These are phyloP conservation scores for Conoideocrella luteorostrata DNA, from an alignment of 2,329 filamentous ascomycete species.

Conservation along the genomic window DNA sequence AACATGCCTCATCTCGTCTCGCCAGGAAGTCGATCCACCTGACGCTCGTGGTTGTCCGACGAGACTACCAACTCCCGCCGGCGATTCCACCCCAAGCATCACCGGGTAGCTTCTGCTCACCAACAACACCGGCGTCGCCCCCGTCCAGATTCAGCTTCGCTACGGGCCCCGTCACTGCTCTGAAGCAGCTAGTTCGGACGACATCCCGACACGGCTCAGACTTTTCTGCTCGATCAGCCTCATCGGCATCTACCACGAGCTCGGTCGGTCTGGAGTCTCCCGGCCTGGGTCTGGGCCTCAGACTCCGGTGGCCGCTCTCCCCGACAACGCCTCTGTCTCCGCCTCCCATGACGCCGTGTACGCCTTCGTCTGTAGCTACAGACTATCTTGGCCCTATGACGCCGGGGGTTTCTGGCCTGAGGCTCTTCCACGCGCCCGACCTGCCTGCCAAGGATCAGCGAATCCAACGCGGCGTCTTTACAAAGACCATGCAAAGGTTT, in stretches of 20 bases:
- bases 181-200: slow-evolving; percentile 26
- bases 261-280: slow-evolving; percentile 20
- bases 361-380: slow-evolving; percentile 30
- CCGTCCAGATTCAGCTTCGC: slow-evolving; percentile 14
- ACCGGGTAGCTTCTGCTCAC: slow-evolving; percentile 9
- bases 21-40: slow-evolving; percentile 49
- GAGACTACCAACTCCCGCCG: slow-evolving; percentile 49
- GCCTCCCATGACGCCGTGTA: slow-evolving; percentile 43
- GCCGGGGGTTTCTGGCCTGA: slow-evolving; percentile 39
- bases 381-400: slow-evolving; percentile 24
- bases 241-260: neutral
- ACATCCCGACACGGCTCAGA: slow-evolving; percentile 15
- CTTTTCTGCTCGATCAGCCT: too few relatives aligned
- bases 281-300: slow-evolving; percentile 18
- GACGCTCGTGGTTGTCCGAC: slow-evolving; percentile 50
- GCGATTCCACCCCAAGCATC: slow-evolving; percentile 17
- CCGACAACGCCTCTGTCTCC: slow-evolving; percentile 33
- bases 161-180: slow-evolving; percentile 23
- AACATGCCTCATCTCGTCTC: slow-evolving; percentile 51
- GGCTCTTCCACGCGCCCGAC: slow-evolving; percentile 41
- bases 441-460: slow-evolving; percentile 42
- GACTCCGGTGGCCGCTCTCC: slow-evolving; percentile 18
- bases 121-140: slow-evolving; percentile 21
- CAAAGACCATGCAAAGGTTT: slow-evolving; percentile 45
- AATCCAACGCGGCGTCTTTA: slow-evolving; percentile 40